Evolutionary conservation across 2,329 filamentous ascomycete species (phyloP), one percentile per base, ranked within the genome.

Genomic region (Xylaria sp.): DNA sequence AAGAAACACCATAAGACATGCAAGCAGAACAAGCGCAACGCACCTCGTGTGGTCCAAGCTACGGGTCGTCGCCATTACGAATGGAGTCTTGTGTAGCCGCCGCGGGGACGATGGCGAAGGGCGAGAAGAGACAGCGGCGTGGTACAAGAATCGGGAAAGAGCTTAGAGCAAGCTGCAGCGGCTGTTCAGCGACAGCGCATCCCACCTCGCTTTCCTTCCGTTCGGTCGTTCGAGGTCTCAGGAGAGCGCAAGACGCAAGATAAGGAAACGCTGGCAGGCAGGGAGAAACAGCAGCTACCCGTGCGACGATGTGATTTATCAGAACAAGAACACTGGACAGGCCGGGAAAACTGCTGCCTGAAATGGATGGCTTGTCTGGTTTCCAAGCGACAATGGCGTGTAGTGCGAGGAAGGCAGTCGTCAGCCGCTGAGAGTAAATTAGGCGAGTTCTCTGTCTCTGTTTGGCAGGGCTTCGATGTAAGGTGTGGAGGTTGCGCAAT

Each of bases 1-100:
- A 29, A 50, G 53, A 13, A 44, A 62, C 40, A 64, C 23, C 23
- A 44, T n/a, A 50, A 55, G 60, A 67, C 10, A 63, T 5, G 59
- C 59, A 67, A 67, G 50, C 29, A 42, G 35, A 64, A 42, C 13
- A 51, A 35, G 57, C 57, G 25, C 57, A 32, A 78, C 78, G 69
- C 64, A 79, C 78, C 74, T 79, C 29, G 78, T 76, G 69, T 79
- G 78, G 68, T 79, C 78, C 42, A 79, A 70, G 68, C 73, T 78
- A 66, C 78, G 78, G 54, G 74, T 74, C 12, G 77, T 75, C 69
- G 78, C 73, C 78, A 79, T 79, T 67, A 21, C 72, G 72, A 65
- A 63, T 55, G 48, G 63, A 58, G 63, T 62, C 48, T 68, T 67
- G 68, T 70, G 68, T 66, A 71, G 61, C 65, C 44, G 48, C 64